Base-by-base conservation (phyloP, 352 stramenopile genomes). In the Blastocystis sp. region DNA sequence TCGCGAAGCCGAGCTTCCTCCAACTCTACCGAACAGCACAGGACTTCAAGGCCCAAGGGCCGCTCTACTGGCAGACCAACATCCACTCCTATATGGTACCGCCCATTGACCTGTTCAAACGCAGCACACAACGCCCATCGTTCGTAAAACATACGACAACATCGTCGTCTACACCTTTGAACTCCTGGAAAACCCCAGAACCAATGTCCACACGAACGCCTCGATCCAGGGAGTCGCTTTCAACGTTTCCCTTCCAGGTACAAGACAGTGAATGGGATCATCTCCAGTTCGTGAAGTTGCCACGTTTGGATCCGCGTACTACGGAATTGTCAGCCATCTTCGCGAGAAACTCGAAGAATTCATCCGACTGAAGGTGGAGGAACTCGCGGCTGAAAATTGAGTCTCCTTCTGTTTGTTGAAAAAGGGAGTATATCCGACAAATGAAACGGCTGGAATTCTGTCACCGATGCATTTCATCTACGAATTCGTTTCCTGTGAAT, bases 61-160 rank as follows among this genome's bases (percentile, higher is more conserved):
- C 75, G 0, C 69, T 85, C 49, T 85, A 85, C 21, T 85, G 75
- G 75, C 75, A 85, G 42, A 85, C 75, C 27, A 85, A 85, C 49
- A 76, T 76, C 29, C 75, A 85, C 27, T 72, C 75, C 18, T 85
- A 63, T 32, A 85, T 85, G 75, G 75, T 85, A 75, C 7, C n/a
- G 18, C 16, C 9, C 29, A 16, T 34, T 21, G 6, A 44, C 27
- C 29, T 4, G 32, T 1, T 85, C 4, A 64, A 7, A 49, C 9
- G 29, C 29, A 85, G 75, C 75, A 73, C 40, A 51, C 63, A 24
- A 36, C 75, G 18, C 75, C 75, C 14, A 85, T 85, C 21, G 40
- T 85, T 14, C 57, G 75, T 18, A 85, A 85, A 53, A 49, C 75
- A 8, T 85, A 85, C 36, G 75, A 85, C 48, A 85, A 85, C 51